Base-by-base conservation (phyloP, 1,284 basidiomycete genomes). In the Hymenochaete sp. region DNA sequence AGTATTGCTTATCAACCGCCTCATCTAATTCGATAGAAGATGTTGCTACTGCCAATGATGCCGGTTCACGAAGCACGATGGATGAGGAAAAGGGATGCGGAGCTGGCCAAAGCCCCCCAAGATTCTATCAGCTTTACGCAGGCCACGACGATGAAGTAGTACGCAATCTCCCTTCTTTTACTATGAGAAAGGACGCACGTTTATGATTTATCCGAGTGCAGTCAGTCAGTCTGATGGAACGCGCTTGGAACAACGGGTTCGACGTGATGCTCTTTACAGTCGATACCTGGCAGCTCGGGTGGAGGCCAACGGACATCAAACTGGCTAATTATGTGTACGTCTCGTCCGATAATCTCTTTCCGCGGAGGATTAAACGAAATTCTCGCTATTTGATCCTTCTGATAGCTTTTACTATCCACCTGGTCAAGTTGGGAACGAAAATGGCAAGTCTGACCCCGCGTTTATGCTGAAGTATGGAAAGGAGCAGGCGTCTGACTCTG, bases 91-190 rank as follows among this genome's bases (percentile, higher is more conserved):
- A n/a, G n/a, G n/a, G n/a, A n/a, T n/a, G n/a, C n/a, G n/a, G n/a
- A n/a, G n/a, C n/a, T n/a, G 70, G 62, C 65, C 2, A 59, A 67
- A 39, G 65, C 68, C 9, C 68, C 71, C 0, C n/a, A n/a, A 61
- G 73, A 31, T 79, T 73, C 59, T 81, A 72, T 63, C 77, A 79
- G 61, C 62, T 80, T 10, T 79, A 79, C 55, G 73, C 74, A 64
- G 72, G 73, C 2, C 74, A 74, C 52, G 70, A 76, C 48, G 72
- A 73, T 38, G 72, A 75, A 25, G 62, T 77, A 31, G 67, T 67
- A 33, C 49, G 60, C 31, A 13, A n/a, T 35, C 16, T 1, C 3
- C n/a, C 19, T 24, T 3, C 26, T 18, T 44, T 44, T 9, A 31
- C n/a, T 26, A 22, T 29, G 33, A 8, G 33, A 28, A 22, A 5